Base-by-base conservation (phyloP, 2,329 filamentous ascomycete genomes). In the Keithomyces neogunnii region DNA sequence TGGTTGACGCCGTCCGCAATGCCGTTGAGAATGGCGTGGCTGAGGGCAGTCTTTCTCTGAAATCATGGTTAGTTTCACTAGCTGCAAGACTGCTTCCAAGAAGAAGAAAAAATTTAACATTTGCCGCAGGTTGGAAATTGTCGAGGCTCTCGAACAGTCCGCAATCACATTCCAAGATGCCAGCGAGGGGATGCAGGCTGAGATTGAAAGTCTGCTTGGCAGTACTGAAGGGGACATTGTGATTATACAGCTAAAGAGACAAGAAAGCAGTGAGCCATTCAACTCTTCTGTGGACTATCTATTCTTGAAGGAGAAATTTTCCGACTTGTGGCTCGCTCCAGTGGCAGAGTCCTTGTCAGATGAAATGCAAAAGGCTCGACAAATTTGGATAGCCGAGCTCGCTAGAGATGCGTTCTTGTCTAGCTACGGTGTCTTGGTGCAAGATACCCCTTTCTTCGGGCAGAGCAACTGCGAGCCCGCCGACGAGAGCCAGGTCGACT, bases 361-460 rank as follows among this genome's bases (percentile, higher is more conserved):
- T 13, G 51, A 63, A 19, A 55, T 62, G 26, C 60, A 64, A 32
- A 53, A 53, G 10, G 33, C 53, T 10, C 57, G 63, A 32, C 55
- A 53, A 51, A 50, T 54, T 1, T 68, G 66, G 64, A 52, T 69
- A 7, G 53, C 59, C 5, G 66, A 67, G 39, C 31, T 69, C 19
- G 67, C 67, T 2, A 62, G 59, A 35, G 66, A 69, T 11, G 54
- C 63, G 28, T 68, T 69, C 49, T 53, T 70, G 6, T 62, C 67
- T 3, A 66, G 62, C 19, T 63, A 65, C 36, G 68, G 66, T 13
- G 60, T 68, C 29, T 56, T 67, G 59, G 59, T 69, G 8, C 68
- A 70, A 44, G 62, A 67, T 31, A 55, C 58, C 8, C 60, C 60
- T 9, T 52, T 69, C 11, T 56, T 69, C 5, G 63, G 65, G 2